These are phyloP conservation scores for Pelargonium australe DNA, from an alignment of 441 rosid genomes.

Conservation along the genomic window DNA sequence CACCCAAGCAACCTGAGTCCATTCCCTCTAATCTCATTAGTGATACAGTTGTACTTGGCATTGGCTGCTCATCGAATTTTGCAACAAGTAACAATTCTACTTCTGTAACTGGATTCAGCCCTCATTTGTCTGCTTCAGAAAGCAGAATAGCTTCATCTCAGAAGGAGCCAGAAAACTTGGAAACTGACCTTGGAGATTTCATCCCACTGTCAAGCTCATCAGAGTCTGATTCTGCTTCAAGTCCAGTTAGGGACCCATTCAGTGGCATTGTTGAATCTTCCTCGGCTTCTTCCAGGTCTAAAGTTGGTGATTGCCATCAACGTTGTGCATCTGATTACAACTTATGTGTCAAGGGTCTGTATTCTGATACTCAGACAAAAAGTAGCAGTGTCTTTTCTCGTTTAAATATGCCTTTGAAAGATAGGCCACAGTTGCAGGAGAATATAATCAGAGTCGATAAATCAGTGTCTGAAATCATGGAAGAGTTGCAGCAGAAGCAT, in stretches of 20 bases:
- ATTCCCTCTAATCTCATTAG: background rate
- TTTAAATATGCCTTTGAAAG: constrained; percentile 17
- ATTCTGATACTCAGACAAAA: constrained; percentile 16
- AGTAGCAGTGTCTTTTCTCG: constrained; percentile 24
- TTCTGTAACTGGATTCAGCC: background rate
- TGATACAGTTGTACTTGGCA: constrained; percentile 6
- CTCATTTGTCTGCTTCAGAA: constrained; percentile 6
- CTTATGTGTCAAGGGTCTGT: constrained; percentile 9
- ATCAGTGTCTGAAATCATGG: constrained; percentile 18
- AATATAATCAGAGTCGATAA: constrained; percentile 6
- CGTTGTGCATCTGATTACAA: background rate
- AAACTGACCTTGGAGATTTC: constrained; percentile 25
- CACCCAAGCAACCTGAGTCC: constrained; percentile 8
- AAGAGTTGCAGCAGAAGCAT: constrained; percentile 21
- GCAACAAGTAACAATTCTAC: constrained; percentile 5
- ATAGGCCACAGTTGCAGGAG: constrained; percentile 11
- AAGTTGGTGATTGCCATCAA: background rate
- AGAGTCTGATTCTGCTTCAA: constrained; percentile 10
- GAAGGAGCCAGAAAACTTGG: background rate
- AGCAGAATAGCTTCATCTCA: constrained; percentile 4
- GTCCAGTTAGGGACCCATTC: background rate
- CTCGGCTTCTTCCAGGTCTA: constrained; percentile 3
- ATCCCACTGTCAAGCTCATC: constrained; percentile 20
- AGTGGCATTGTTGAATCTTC: constrained; percentile 3
- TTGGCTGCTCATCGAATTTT: constrained; percentile 9